Evolutionary conservation across 1,284 basidiomycete genomes (phyloP).

Genomic region (Cutaneotrichosporon spelunceum): DNA sequence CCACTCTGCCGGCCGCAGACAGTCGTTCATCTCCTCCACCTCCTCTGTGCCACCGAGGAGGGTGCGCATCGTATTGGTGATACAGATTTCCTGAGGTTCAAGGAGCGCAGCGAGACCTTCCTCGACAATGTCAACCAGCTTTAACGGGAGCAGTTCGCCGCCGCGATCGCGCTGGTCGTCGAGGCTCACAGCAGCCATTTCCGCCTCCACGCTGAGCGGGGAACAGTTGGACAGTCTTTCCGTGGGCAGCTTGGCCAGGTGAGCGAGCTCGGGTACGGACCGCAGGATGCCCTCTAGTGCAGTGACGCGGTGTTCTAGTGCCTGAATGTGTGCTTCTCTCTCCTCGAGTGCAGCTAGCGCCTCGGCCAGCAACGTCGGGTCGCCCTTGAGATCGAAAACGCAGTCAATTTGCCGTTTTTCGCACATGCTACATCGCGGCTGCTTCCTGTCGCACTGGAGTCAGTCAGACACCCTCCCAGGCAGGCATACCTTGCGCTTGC

Average conservation of each 20-base stretch:
- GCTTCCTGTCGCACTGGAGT: conserved; percentile 16
- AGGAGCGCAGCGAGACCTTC: not conserved
- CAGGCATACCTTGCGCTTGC: conserved; percentile 18
- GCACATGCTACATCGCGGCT: conserved; percentile 18
- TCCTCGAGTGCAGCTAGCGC: conserved; percentile 16
- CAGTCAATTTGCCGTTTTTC: conserved; percentile 17
- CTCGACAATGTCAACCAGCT: conserved; percentile 1
- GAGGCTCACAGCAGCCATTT: not conserved
- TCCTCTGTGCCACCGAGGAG: not conserved
- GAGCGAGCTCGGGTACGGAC: conserved; percentile 5
- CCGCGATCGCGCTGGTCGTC: conserved; percentile 5
- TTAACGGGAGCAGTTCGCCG: not conserved
- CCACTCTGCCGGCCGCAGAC: conserved; percentile 13
- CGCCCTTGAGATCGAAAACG: conserved; percentile 18
- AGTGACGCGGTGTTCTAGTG: conserved; percentile 10
- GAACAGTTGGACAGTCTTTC: conserved; percentile 5
- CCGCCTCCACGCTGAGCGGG: not conserved
- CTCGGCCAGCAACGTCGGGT: conserved; percentile 20
- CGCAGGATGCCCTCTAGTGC: not conserved
- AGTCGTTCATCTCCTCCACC: conserved; percentile 1
- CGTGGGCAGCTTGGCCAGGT: not conserved
- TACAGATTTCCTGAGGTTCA: not conserved
- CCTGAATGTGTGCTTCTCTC: conserved; percentile 12
- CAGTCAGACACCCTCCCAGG: not conserved
- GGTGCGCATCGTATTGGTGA: conserved; percentile 4